These are phyloP conservation scores for Coemansia sp. DNA, from an alignment of 192 early-diverging fungal genomes.

Conservation along the genomic window DNA sequence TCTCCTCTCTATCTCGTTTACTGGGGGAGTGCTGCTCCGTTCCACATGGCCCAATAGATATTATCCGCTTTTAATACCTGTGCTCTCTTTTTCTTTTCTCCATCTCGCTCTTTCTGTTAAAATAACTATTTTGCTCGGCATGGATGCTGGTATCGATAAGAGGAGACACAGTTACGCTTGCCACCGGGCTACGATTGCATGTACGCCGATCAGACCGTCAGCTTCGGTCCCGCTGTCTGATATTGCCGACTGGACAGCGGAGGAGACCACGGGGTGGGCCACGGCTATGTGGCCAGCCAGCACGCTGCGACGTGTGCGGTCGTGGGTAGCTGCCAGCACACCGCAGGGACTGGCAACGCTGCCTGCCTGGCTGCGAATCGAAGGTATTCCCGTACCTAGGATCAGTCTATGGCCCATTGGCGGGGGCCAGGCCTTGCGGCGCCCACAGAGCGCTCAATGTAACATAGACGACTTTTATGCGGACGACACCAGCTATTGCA, in stretches of 20 bases:
- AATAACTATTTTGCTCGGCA: slow-evolving; percentile 1
- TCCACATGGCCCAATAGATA: background rate
- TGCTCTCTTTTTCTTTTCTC: background rate
- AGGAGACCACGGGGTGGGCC: background rate
- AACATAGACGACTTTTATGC: background rate
- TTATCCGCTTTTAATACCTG: background rate
- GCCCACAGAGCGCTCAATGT: background rate
- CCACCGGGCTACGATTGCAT: slow-evolving; percentile 32
- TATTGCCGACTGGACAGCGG: slow-evolving; percentile 23
- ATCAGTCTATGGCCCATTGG: slow-evolving; percentile 4
- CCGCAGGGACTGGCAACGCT: slow-evolving; percentile 17
- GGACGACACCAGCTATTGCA: background rate
- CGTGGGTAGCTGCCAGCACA: slow-evolving; percentile 27
- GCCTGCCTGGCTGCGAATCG: slow-evolving; percentile 23
- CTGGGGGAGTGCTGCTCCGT: background rate
- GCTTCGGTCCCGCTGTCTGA: slow-evolving; percentile 17
- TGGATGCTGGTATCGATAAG: slow-evolving; percentile 9
- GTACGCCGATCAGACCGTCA: slow-evolving; percentile 11
- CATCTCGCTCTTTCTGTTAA: background rate
- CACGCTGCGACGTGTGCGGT: slow-evolving; percentile 30
- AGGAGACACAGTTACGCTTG: slow-evolving; percentile 4
- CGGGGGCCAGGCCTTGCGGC: background rate
- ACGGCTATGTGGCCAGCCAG: slow-evolving; percentile 13
- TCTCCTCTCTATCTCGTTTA: background rate
- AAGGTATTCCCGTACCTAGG: background rate